Evolutionary conservation across 805 yeast species (phyloP).

Genomic region (Cyberlindnera amylophila): DNA sequence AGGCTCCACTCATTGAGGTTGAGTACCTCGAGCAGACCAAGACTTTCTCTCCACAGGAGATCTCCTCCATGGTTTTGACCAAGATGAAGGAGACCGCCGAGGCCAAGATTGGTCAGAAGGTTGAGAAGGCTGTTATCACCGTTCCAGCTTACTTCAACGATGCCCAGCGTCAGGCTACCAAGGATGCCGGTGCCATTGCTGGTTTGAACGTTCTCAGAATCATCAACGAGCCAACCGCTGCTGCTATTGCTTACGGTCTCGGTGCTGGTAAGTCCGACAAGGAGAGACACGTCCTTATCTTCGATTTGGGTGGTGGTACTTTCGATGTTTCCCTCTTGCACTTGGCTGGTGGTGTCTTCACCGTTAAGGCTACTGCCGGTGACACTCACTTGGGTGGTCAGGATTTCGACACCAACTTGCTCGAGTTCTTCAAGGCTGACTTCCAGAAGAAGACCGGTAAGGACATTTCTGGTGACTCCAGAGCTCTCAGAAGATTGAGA

Average conservation of each 20-base stretch:
- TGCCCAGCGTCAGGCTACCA: slow-evolving; percentile 79
- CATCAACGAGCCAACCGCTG: slow-evolving; percentile 87
- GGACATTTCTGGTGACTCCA: slow-evolving; percentile 85
- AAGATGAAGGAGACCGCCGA: slow-evolving; percentile 83
- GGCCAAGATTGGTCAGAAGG: slow-evolving; percentile 67
- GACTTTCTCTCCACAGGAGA: slow-evolving; percentile 66
- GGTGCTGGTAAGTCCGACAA: slow-evolving; percentile 81
- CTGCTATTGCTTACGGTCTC: slow-evolving; percentile 98
- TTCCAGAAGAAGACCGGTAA: slow-evolving; percentile 93
- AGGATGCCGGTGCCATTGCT: slow-evolving; percentile 78
- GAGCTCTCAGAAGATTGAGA: slow-evolving; percentile 97
- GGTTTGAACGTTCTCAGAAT: slow-evolving; percentile 76
- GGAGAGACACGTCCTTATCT: slow-evolving; percentile 86
- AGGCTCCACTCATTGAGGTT: slow-evolving; percentile 67
- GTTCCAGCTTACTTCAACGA: slow-evolving; percentile 81
- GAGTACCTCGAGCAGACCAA: slow-evolving; percentile 66
- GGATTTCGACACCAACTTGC: slow-evolving; percentile 95
- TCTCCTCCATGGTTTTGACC: slow-evolving; percentile 67
- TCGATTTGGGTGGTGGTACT: slow-evolving; percentile 99
- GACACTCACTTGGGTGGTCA: slow-evolving; percentile 99
- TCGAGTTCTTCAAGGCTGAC: slow-evolving; percentile 88
- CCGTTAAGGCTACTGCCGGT: slow-evolving; percentile 98
- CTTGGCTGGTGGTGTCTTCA: slow-evolving; percentile 94
- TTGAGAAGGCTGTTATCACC: slow-evolving; percentile 72
- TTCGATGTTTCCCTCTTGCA: slow-evolving; percentile 93